Percentiles rank a stretch among this genome's conserved stretches.
Evolutionary conservation across 768 basidiomycete species (phyloP).

Genomic region (Lentinula guzmanii): DNA sequence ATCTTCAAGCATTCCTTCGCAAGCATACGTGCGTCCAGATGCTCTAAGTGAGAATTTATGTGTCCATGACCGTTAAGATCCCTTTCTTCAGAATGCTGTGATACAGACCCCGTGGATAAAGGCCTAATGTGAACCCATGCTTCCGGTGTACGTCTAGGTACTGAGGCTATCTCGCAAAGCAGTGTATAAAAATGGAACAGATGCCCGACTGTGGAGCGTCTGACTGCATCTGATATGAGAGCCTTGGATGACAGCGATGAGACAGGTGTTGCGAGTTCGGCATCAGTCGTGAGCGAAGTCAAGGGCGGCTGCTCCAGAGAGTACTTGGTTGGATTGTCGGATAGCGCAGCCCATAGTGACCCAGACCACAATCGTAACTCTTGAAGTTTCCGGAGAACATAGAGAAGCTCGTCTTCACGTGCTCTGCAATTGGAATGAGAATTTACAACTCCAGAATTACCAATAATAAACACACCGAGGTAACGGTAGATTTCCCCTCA

Average conservation of each 20-base stretch:
- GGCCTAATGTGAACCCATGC: slow-evolving; percentile 45
- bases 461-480: slow-evolving; percentile 47
- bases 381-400: slow-evolving; percentile 73
- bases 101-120: not conserved
- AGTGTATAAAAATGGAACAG: slow-evolving; percentile 84
- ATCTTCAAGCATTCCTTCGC: slow-evolving; percentile 63
- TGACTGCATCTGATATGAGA: slow-evolving; percentile 65
- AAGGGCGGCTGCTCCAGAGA: slow-evolving; percentile 45
- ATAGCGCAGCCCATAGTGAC: slow-evolving; percentile 70
- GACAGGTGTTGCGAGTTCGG: not conserved
- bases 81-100: not conserved
- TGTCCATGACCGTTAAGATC: slow-evolving; percentile 11
- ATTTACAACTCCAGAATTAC: not conserved
- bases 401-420: slow-evolving; percentile 86
- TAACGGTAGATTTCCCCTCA: slow-evolving; percentile 88
- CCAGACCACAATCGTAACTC: slow-evolving; percentile 70
- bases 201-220: slow-evolving; percentile 73
- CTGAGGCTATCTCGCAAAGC: slow-evolving; percentile 73
- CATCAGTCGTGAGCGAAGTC: not conserved
- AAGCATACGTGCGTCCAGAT: slow-evolving; percentile 56
- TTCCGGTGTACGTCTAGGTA: slow-evolving; percentile 60
- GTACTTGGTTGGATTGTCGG: slow-evolving; percentile 54
- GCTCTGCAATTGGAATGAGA: slow-evolving; percentile 38
- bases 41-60: slow-evolving; percentile 29
- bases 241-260: slow-evolving; percentile 28